Evolutionary conservation across 176 grass and related monocot species (phyloP).

Genomic region (Paspalum vaginatum): DNA sequence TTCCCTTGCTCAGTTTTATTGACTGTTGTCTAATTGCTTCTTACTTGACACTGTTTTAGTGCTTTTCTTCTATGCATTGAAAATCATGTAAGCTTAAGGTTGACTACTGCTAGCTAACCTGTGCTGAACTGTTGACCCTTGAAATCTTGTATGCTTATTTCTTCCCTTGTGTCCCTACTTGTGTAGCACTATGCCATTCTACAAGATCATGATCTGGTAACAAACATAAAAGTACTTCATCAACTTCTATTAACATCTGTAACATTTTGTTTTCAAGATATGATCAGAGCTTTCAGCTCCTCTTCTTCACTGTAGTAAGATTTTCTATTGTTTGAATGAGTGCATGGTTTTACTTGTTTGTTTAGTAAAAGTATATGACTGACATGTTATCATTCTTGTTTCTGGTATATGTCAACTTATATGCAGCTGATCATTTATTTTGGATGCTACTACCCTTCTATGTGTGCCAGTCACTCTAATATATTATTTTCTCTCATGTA

Average conservation of each 20-base stretch:
- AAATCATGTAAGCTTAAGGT: not conserved
- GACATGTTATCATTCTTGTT: constrained; percentile 9
- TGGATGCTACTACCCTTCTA: not conserved
- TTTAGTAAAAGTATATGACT: not conserved
- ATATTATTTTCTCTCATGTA: not conserved
- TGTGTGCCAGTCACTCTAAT: not conserved
- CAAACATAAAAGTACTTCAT: not conserved
- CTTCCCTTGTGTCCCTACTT: not conserved
- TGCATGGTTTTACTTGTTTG: not conserved
- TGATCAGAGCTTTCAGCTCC: not conserved
- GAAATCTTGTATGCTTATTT: not conserved
- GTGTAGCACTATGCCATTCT: not conserved
- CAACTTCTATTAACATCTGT: not conserved
- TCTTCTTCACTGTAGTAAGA: not conserved
- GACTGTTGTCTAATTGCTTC: no score
- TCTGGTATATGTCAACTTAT: no score
- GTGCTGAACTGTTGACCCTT: not conserved
- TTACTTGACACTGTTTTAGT: not conserved
- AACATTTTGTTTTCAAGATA: not conserved
- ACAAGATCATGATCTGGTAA: not conserved
- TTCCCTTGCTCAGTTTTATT: not conserved
- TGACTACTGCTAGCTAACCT: not conserved
- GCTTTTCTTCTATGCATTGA: not conserved
- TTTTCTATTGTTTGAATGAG: not conserved
- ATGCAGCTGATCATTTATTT: not conserved